A percentile compares a stretch with the other conserved stretches of the same genome.
Evolutionary conservation across 495 filamentous ascomycete species (phyloP).

Genomic region (Aspergillus affinis): DNA sequence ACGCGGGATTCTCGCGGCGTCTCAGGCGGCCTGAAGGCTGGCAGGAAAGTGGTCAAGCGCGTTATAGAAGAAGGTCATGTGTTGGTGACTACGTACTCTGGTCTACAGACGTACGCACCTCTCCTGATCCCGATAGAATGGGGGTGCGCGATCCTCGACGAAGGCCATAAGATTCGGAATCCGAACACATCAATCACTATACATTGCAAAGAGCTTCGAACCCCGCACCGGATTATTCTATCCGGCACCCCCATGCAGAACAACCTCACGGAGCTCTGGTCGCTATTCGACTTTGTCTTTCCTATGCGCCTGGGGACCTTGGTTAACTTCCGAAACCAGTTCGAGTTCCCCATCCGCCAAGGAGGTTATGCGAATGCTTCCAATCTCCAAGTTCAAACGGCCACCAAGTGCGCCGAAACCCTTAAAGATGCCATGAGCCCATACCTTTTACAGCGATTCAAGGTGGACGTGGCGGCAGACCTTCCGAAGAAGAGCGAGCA

Average conservation of each 20-base stretch:
- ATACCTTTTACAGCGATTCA: slow-evolving; percentile 90
- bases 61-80: slow-evolving; percentile 89
- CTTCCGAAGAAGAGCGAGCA: slow-evolving; percentile 93
- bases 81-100: slow-evolving; percentile 90
- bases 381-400: slow-evolving; percentile 88
- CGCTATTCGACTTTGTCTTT: slow-evolving; percentile 92
- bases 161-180: slow-evolving; percentile 97
- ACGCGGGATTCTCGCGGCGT: slow-evolving; percentile 40
- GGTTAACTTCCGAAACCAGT: slow-evolving; percentile 82
- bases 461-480: slow-evolving; percentile 90
- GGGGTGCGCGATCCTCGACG: slow-evolving; percentile 92
- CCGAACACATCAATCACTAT: slow-evolving; percentile 90
- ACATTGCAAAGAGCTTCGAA: slow-evolving; percentile 86
- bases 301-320: slow-evolving; percentile 93
- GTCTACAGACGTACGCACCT: slow-evolving; percentile 81
- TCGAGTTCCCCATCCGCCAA: slow-evolving; percentile 86
- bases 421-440: slow-evolving; percentile 89
- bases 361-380: slow-evolving; percentile 93
- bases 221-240: slow-evolving; percentile 84
- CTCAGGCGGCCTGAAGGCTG: slow-evolving; percentile 57
- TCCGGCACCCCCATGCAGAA: slow-evolving; percentile 98
- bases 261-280: slow-evolving; percentile 95
- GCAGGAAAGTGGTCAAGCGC: slow-evolving; percentile 74
- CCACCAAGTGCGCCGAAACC: slow-evolving; percentile 84
- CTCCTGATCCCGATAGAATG: slow-evolving; percentile 78